Base-by-base conservation (phyloP, 306 rosid genomes). In the Hylodesmum podocarpum region DNA sequence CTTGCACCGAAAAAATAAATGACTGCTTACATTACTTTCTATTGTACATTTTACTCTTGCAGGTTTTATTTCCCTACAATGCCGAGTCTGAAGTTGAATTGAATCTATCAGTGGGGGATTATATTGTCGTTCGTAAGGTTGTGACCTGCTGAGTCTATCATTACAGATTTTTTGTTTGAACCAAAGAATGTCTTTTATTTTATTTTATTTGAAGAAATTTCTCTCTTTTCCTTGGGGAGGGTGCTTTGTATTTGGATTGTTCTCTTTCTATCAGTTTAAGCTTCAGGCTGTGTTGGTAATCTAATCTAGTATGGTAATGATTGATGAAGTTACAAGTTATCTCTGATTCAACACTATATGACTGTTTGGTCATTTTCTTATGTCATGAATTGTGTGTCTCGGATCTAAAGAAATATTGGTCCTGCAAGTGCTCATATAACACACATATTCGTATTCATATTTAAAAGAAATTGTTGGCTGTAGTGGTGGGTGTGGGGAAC, bases 41-140 rank as follows among this genome's bases (percentile, higher is more conserved):
- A 46, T 58, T 77, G 62, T 62, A 73, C 39, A 27, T 72, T 50
- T 79, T 71, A 61, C 59, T 43, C 21, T 14, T 50, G 83, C 86
- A 95, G 98, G 98, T 86, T 73, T 39, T 90, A 83, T 91, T 87
- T 90, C 82, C 93, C 19, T 90, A 95, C 77, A 85, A 83, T 72
- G 97, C 92, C 34, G 97, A 86, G 77, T 91, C 98, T 71, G 97
- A 89, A 1, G 88, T 90, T 39, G 98, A 95, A 85, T 91, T 95
- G 69, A 92, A 83, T 89, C 82, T 95, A 77, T 84, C 92, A 47
- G 59, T 90, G 64, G 98, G 98, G 40, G 96, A 95, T 83, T 95
- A 87, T 43, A 83, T 95, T 67, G 96, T 95, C 9, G 84, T 95
- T 71, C 90, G 98, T 59, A 92, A 92, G 98, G 98, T 95, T 74